A percentile compares a stretch with the other conserved stretches of the same genome.
These are phyloP conservation scores for Fusarium tricinctum DNA, from an alignment of 2,329 filamentous ascomycete species.

Conservation along the genomic window DNA sequence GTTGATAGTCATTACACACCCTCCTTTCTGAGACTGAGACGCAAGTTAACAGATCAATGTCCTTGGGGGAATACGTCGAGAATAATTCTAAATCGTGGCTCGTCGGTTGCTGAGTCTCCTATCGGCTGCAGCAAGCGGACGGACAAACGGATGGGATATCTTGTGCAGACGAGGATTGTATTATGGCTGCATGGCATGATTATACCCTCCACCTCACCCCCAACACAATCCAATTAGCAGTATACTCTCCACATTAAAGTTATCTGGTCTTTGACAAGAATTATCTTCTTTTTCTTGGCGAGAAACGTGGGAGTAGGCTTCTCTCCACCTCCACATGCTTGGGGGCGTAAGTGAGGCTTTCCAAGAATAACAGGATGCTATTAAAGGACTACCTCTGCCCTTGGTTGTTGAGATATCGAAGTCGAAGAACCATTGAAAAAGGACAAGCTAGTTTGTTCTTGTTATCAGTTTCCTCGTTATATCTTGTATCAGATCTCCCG, in stretches of 20 bases:
- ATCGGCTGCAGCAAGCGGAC: conserved; percentile 35
- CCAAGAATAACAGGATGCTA: conserved; percentile 18
- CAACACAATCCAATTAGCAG: conserved; percentile 2
- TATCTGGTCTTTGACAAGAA: conserved; percentile 2
- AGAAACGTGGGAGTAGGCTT: conserved; percentile 20
- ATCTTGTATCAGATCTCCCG: conserved; percentile 20
- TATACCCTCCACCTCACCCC: not conserved
- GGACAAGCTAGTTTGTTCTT: not conserved
- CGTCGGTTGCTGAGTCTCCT: conserved; percentile 21
- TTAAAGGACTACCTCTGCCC: conserved; percentile 35
- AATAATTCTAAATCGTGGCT: conserved; percentile 24
- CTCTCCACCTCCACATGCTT: conserved; percentile 38
- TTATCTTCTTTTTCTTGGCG: conserved; percentile 18
- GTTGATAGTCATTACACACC: conserved; percentile 5
- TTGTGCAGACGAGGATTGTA: conserved; percentile 5
- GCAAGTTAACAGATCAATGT: conserved; percentile 9
- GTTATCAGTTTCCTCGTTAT: not conserved
- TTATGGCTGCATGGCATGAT: conserved; percentile 24
- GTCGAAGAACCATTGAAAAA: not conserved
- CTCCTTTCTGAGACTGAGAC: conserved; percentile 14
- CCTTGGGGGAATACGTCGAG: conserved; percentile 9
- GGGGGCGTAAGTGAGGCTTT: conserved; percentile 32
- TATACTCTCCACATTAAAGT: conserved; percentile 7
- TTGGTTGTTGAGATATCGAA: not conserved
- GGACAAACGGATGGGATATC: conserved; percentile 42